Conservation (phyloP, 2,329 filamentous ascomycete species). For the Trichoderma atrobrunneum region DNA sequence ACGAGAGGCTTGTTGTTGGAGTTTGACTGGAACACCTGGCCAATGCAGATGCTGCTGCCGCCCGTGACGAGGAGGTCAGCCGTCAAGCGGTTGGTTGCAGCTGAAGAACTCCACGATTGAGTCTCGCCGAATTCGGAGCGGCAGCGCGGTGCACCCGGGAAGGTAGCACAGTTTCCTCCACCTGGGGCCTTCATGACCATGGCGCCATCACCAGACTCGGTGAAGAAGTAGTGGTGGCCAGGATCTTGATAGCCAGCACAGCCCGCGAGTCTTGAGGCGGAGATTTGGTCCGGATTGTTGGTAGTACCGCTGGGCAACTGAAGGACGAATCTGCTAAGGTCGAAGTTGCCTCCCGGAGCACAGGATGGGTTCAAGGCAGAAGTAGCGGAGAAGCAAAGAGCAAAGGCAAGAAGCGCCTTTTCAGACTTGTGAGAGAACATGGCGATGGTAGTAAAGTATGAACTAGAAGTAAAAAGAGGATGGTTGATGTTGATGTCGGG, state of each 20-base stretch:
- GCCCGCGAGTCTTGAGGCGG: conserved; percentile 27
- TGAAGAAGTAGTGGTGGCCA: conserved; percentile 35
- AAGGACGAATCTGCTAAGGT: background rate
- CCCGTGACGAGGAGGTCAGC: conserved; percentile 26
- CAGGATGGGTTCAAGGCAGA: background rate
- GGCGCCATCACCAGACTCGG: conserved; percentile 30
- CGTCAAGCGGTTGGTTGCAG: background rate
- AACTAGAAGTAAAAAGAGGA: no score
- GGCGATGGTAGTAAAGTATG: no score
- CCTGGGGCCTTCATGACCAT: conserved; percentile 41
- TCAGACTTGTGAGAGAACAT: no score
- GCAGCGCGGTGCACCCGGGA: conserved; percentile 39
- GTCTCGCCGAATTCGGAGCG: conserved; percentile 41
- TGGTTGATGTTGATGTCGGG: no score
- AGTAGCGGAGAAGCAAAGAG: background rate
- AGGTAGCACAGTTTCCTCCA: conserved; percentile 37
- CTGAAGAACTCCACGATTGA: conserved; percentile 34
- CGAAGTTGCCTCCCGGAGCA: background rate
- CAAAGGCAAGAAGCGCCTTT: background rate
- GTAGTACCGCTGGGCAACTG: background rate
- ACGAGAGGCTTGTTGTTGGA: conserved; percentile 2
- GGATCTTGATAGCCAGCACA: conserved; percentile 35
- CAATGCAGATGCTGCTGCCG: background rate
- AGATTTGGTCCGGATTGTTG: background rate
- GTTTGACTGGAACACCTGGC: conserved; percentile 5